A percentile compares a stretch with the other conserved stretches of the same genome.
Conservation (phyloP, 2,329 filamentous ascomycete species). For the Neonectria hederae region DNA sequence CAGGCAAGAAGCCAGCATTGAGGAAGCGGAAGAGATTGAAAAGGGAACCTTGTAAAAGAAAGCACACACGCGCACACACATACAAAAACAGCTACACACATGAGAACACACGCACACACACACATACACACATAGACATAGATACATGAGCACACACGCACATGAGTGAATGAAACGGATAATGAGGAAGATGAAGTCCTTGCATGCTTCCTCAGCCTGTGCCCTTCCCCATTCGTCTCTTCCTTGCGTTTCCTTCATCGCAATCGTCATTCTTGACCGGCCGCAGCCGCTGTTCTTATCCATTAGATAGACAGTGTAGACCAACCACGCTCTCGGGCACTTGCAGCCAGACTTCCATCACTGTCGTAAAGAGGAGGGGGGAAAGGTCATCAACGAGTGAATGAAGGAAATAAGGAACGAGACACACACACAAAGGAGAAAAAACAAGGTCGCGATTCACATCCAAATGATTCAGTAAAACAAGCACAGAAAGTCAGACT, state of each 20-base stretch:
- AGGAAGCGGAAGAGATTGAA: slow-evolving; percentile 46
- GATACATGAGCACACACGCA: slow-evolving; percentile 13
- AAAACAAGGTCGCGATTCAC: slow-evolving; percentile 26
- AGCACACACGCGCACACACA: slow-evolving; percentile 17
- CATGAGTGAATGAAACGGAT: slow-evolving; percentile 12
- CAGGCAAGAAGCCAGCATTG: slow-evolving; percentile 37
- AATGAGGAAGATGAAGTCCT: slow-evolving; percentile 16
- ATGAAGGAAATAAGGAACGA: slow-evolving; percentile 9
- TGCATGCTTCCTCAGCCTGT: slow-evolving; percentile 13
- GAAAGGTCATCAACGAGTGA: slow-evolving; percentile 6
- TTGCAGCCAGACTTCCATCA: slow-evolving; percentile 9
- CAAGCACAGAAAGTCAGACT: slow-evolving; percentile 27
- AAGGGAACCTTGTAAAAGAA: slow-evolving; percentile 23
- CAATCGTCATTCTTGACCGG: slow-evolving; percentile 12
- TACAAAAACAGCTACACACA: neutral
- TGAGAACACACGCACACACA: slow-evolving; percentile 10
- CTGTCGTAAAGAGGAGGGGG: neutral
- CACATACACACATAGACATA: slow-evolving; percentile 19
- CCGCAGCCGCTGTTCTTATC: slow-evolving; percentile 2
- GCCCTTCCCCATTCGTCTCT: neutral
- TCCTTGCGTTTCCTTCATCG: slow-evolving; percentile 1
- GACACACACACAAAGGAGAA: slow-evolving; percentile 5
- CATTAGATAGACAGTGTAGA: slow-evolving; percentile 4
- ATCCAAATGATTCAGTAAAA: slow-evolving; percentile 30
- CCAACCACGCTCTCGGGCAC: slow-evolving; percentile 2